Base-by-base conservation (phyloP, 78 protist species). In the Polysphondylium violaceum region DNA sequence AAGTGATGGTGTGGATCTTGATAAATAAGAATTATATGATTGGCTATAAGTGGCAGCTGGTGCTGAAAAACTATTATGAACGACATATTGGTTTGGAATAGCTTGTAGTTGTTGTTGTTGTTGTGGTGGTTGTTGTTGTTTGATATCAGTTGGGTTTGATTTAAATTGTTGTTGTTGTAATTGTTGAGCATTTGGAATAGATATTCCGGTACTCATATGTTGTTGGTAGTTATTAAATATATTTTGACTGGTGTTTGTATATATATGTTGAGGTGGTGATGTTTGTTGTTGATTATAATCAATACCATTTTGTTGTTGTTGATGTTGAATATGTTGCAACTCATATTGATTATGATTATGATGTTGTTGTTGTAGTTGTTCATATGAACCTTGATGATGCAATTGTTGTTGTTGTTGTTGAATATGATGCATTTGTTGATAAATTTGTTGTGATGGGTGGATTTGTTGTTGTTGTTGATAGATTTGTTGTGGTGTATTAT, bases 201-300 rank as follows among this genome's bases (percentile, higher is more conserved):
- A 67, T 67, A n/a, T n/a, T n/a, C n/a, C n/a, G 74, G 74, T 6
- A 51, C 74, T 23, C 74, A 41, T 23, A 36, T 31, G 83, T 56
- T 58, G 53, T 12, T 27, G 73, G 14, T 16, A 43, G n/a, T 23
- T 21, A 65, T 65, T 11, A 40, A 38, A 16, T 12, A 14, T 36
- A 16, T n/a, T n/a, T n/a, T n/a, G n/a, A n/a, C n/a, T 19, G 73
- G 21, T 65, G 73, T 31, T 65, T 36, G 7, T n/a, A 38, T 33
- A 33, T 14, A 27, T 38, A 43, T 25, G 2, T 47, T n/a, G 61
- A 44, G 6, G 76, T 69, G 53, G 29, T 69, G 44, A 25, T 72
- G 33, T 21, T 72, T 9, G 69, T 61, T 33, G 47, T 5, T 61
- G 78, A 8, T 43, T 8, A 25, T 36, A 36, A 21, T 12, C 2